Evolutionary conservation across 2,329 filamentous ascomycete genomes (phyloP), one percentile per base, ranked within the genome.

Genomic region (Fusarium sp.): DNA sequence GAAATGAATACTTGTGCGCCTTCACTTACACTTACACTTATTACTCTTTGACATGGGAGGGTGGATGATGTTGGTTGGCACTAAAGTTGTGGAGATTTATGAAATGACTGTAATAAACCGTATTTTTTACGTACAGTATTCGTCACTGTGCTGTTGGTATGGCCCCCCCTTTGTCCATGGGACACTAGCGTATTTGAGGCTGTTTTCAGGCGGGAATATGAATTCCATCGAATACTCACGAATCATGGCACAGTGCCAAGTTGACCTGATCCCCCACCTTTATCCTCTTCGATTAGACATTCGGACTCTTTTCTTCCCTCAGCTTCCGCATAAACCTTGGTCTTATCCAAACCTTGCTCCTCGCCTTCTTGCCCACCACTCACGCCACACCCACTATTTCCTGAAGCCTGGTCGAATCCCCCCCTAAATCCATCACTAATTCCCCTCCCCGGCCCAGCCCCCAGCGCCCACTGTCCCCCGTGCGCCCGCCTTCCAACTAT

Each of bases 211-310:
- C 54, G 49, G 39, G 50, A 60, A 61, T 59, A 64, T 49, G 48
- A 53, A 52, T 14, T 32, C 45, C 56, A 49, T 62, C 62, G 57
- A 68, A 59, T 44, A 17, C 33, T 40, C 50, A 62, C 55, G 54
- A 67, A 63, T 63, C 57, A 62, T 43, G 30, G 47, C 61, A 73
- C 70, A 70, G 70, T 72, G 70, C 62, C 44, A 51, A 52, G 19
- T 19, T 22, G 26, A 45, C 45, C 50, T 40, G n/a, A 37, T 37
- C 35, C 35, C 17, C 35, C 35, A 37, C 35, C 35, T 37, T 37
- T 37, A 37, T 37, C 35, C 22, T 45, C 49, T 55, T 56, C 22
- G 57, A 54, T 30, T 41, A 65, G 51, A 41, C 59, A 64, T 71
- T 56, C 55, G 61, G 61, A 58, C 59, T 54, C 62, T 54, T 47